Conservation (phyloP, 2,329 filamentous ascomycete species). For the Rutstroemia sp. region DNA sequence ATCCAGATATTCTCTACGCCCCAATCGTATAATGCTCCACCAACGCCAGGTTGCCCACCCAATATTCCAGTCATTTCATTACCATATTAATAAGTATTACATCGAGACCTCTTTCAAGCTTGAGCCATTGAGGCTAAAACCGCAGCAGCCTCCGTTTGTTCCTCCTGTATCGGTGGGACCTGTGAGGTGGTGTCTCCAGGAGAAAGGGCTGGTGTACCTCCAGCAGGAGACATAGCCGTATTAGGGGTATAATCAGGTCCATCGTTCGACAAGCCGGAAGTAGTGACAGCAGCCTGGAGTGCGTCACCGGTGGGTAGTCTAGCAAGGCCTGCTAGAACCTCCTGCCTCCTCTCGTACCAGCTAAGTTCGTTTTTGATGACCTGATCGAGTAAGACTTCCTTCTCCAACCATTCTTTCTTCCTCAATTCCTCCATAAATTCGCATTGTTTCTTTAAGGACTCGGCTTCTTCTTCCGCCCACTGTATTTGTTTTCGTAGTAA, state of each 20-base stretch:
- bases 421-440: constrained; percentile 59
- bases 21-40: background rate
- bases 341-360: constrained; percentile 51
- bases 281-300: constrained; percentile 11
- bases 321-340: constrained; percentile 43
- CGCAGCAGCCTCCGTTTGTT: constrained; percentile 22
- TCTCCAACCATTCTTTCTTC: constrained; percentile 69
- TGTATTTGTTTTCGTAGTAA: constrained; percentile 56
- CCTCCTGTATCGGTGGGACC: constrained; percentile 16
- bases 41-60: background rate
- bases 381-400: constrained; percentile 72
- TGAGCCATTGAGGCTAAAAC: constrained; percentile 23
- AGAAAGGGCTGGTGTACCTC: constrained; percentile 1
- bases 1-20: background rate
- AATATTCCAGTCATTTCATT: background rate
- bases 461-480: constrained; percentile 63
- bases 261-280: background rate
- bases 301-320: constrained; percentile 18
- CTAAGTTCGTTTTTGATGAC: constrained; percentile 59
- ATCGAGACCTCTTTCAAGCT: constrained; percentile 7
- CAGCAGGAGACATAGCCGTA: constrained; percentile 9
- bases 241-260: constrained; percentile 9
- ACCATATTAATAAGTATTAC: background rate
- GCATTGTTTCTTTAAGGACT: constrained; percentile 56
- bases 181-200: constrained; percentile 5